A percentile compares a stretch with the other conserved stretches of the same genome.
phyloP scores from a whole-genome alignment of 768 basidiomycete genomes.

The Epithele typhae region DNA sequence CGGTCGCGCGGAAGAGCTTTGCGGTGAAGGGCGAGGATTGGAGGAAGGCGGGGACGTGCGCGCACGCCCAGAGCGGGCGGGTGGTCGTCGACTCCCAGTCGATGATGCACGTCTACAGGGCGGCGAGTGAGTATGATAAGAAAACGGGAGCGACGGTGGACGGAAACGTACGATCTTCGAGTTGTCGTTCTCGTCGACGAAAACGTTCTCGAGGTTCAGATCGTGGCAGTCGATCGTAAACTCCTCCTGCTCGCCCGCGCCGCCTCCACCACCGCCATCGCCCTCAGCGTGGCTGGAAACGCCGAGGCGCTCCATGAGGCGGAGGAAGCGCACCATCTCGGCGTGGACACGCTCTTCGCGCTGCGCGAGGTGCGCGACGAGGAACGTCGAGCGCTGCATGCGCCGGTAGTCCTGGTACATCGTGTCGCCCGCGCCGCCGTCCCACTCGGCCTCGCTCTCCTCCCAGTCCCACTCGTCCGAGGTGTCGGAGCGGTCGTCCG shows the following conservation, averaged over 20 bases:
- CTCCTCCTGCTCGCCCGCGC: slow-evolving; percentile 43
- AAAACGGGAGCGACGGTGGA: background rate
- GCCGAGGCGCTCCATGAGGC: slow-evolving; percentile 58
- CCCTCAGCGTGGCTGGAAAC: slow-evolving; percentile 25
- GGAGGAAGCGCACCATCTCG: slow-evolving; percentile 72
- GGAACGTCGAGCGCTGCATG: slow-evolving; percentile 75
- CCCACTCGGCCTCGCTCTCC: slow-evolving; percentile 79
- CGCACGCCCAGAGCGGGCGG: slow-evolving; percentile 79
- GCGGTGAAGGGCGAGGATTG: slow-evolving; percentile 74
- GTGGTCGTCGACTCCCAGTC: slow-evolving; percentile 93
- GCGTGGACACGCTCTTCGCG: slow-evolving; percentile 58
- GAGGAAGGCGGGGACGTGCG: slow-evolving; percentile 77
- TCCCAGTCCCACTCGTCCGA: slow-evolving; percentile 77
- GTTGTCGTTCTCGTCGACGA: slow-evolving; percentile 67
- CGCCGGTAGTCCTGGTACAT: slow-evolving; percentile 84
- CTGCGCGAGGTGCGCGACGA: slow-evolving; percentile 63
- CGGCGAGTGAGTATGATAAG: slow-evolving; percentile 11
- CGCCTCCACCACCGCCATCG: slow-evolving; percentile 23
- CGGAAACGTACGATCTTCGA: slow-evolving; percentile 59
- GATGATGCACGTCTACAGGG: slow-evolving; percentile 71
- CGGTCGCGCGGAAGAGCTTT: slow-evolving; percentile 63
- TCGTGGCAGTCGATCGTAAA: slow-evolving; percentile 86
- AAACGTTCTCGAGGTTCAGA: slow-evolving; percentile 79
- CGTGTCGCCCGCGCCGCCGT: slow-evolving; percentile 66
- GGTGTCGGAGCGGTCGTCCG: slow-evolving; percentile 71